These are phyloP conservation scores for Citrus mangshanensis DNA, from an alignment of 345 rosid genomes.

Conservation along the genomic window DNA sequence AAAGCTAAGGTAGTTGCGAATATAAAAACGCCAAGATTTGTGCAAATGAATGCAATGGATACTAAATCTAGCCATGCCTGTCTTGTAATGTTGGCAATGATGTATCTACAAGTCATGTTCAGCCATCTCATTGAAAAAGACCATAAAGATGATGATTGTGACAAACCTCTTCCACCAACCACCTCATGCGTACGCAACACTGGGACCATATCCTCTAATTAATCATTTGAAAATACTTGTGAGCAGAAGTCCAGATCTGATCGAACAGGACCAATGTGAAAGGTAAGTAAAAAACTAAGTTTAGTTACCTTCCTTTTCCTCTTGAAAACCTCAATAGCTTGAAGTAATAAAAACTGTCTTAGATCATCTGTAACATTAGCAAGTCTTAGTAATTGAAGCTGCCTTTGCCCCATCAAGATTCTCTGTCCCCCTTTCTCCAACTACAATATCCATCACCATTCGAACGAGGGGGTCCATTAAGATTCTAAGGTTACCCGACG, in stretches of 20 bases:
- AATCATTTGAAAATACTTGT: neutral
- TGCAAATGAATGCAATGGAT: slow-evolving; percentile 2
- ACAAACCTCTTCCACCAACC: slow-evolving; percentile 10
- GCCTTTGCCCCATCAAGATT: slow-evolving; percentile 18
- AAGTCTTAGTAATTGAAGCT: neutral
- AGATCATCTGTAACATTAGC: too few relatives aligned
- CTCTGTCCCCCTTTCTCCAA: slow-evolving; percentile 14
- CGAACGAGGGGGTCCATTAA: slow-evolving; percentile 22
- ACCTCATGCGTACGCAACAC: slow-evolving; percentile 6
- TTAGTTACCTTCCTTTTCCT: too few relatives aligned
- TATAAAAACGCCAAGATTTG: neutral
- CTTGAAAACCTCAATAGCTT: too few relatives aligned
- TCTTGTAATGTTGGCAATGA: slow-evolving; percentile 11
- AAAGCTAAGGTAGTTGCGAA: neutral
- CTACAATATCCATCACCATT: slow-evolving; percentile 12
- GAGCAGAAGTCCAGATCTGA: neutral
- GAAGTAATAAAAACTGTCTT: too few relatives aligned
- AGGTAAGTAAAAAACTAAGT: neutral
- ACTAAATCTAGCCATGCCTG: slow-evolving; percentile 10
- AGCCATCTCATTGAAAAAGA: slow-evolving; percentile 9
- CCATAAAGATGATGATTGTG: slow-evolving; percentile 17
- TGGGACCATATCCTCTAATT: slow-evolving; percentile 21
- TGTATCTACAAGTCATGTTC: neutral
- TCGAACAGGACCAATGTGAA: neutral
- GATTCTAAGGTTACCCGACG: slow-evolving; percentile 20